Conservation (phyloP, 2,329 filamentous ascomycete genomes). For the Cytospora mali region DNA sequence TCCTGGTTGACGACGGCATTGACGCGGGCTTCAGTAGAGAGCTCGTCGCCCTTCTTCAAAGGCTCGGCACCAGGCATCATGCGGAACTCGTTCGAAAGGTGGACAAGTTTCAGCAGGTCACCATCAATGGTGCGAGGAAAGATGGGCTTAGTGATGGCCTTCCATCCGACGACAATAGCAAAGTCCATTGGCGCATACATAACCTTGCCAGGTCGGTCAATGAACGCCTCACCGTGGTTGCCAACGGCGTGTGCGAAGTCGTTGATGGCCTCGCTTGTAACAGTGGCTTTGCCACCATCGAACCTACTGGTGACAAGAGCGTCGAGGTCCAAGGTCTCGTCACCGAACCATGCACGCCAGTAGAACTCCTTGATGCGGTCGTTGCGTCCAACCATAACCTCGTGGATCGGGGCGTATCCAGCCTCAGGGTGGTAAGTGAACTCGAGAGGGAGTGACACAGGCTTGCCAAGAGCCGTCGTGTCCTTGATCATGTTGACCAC, state of each 20-base stretch:
- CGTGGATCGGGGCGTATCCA: slow-evolving; percentile 94
- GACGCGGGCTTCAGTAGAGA: slow-evolving; percentile 91
- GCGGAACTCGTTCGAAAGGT: slow-evolving; percentile 95
- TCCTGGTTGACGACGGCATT: slow-evolving; percentile 98
- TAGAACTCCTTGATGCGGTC: slow-evolving; percentile 99
- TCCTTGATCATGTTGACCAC: slow-evolving; percentile 90
- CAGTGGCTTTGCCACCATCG: slow-evolving; percentile 82
- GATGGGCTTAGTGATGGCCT: slow-evolving; percentile 98
- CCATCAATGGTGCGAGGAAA: slow-evolving; percentile 97
- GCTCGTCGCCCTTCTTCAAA: slow-evolving; percentile 90
- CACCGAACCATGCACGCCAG: slow-evolving; percentile 95
- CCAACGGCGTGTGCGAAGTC: slow-evolving; percentile 99
- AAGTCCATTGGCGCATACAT: slow-evolving; percentile 99
- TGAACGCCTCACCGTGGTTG: slow-evolving; percentile 96
- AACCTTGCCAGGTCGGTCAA: slow-evolving; percentile 90
- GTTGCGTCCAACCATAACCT: slow-evolving; percentile 95
- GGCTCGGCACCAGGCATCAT: slow-evolving; percentile 97
- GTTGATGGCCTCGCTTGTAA: slow-evolving; percentile 91
- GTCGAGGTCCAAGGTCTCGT: slow-evolving; percentile 81
- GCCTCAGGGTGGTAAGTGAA: slow-evolving; percentile 95
- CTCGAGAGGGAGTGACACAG: slow-evolving; percentile 80
- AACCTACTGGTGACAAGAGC: slow-evolving; percentile 84
- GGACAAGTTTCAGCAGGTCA: slow-evolving; percentile 92
- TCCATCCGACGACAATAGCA: slow-evolving; percentile 97
- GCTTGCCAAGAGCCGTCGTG: slow-evolving; percentile 79